A percentile compares a stretch with the other conserved stretches of the same genome.
phyloP scores from a whole-genome alignment of 352 stramenopile genomes.

The Phytopythium vexans region DNA sequence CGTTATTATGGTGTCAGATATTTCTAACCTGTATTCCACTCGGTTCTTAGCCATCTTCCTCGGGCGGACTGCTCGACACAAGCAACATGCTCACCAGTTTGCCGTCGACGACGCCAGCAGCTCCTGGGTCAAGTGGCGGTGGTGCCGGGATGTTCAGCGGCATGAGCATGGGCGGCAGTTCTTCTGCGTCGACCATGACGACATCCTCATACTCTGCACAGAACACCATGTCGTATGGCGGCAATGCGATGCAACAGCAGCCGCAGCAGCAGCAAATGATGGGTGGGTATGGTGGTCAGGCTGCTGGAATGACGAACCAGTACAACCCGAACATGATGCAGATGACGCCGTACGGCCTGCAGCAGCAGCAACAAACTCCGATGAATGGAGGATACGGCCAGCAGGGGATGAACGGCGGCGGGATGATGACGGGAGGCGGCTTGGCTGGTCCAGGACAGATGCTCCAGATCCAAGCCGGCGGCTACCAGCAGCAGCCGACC shows the following conservation, averaged over 20 bases:
- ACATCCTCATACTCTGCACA: conserved; percentile 35
- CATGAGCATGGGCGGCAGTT: conserved; percentile 44
- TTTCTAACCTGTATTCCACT: conserved; percentile 9
- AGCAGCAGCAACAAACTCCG: conserved; percentile 41
- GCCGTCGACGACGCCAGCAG: conserved; percentile 27
- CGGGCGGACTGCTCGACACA: conserved; percentile 46
- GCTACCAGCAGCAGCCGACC: conserved; percentile 48
- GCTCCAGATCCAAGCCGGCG: conserved; percentile 64
- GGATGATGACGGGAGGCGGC: conserved; percentile 24
- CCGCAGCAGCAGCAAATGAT: conserved; percentile 13
- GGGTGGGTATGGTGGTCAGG: conserved; percentile 25
- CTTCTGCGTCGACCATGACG: conserved; percentile 9
- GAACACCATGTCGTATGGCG: conserved; percentile 32
- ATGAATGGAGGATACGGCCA: conserved; percentile 36
- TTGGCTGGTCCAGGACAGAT: conserved; percentile 56
- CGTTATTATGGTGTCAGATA: neutral
- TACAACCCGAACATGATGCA: conserved; percentile 69
- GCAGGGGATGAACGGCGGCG: conserved; percentile 13
- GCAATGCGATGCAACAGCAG: conserved; percentile 5
- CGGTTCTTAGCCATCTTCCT: conserved; percentile 19
- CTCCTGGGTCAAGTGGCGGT: conserved; percentile 17
- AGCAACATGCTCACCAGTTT: conserved; percentile 40
- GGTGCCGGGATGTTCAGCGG: conserved; percentile 56
- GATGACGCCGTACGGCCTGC: conserved; percentile 74
- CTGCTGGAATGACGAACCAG: conserved; percentile 40